Conservation (phyloP, 305 asterid genomes). For the Fraxinus sp. region DNA sequence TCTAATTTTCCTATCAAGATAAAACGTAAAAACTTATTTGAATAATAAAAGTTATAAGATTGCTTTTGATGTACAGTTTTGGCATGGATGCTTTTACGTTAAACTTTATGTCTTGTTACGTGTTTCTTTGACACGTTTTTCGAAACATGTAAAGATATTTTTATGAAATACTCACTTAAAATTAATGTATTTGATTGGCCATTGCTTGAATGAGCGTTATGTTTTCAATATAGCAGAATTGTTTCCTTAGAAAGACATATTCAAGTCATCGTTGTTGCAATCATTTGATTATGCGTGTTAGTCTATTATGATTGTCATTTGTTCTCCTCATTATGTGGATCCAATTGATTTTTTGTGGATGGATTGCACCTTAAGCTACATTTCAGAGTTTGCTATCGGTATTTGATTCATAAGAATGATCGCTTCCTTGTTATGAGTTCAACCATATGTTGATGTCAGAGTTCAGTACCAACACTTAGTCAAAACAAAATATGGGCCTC, state of each 20-base stretch:
- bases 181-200: background rate
- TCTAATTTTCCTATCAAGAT: background rate
- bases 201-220: background rate
- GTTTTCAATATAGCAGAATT: background rate
- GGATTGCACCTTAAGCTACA: background rate
- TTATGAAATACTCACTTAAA: background rate
- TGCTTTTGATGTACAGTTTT: background rate
- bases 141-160: no score
- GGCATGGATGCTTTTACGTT: background rate
- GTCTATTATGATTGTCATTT: background rate
- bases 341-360: background rate
- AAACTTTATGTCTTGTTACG: background rate
- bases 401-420: background rate
- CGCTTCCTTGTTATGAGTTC: background rate
- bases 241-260: background rate
- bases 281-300: background rate
- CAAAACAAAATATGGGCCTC: background rate
- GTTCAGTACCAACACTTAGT: background rate
- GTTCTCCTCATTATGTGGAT: background rate
- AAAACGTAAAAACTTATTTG: no score
- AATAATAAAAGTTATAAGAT: background rate
- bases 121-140: background rate
- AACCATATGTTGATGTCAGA: background rate
- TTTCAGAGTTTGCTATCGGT: background rate
- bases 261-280: background rate